Evolutionary conservation across 306 rosid species (phyloP).

Genomic region (Inga oerstediana): DNA sequence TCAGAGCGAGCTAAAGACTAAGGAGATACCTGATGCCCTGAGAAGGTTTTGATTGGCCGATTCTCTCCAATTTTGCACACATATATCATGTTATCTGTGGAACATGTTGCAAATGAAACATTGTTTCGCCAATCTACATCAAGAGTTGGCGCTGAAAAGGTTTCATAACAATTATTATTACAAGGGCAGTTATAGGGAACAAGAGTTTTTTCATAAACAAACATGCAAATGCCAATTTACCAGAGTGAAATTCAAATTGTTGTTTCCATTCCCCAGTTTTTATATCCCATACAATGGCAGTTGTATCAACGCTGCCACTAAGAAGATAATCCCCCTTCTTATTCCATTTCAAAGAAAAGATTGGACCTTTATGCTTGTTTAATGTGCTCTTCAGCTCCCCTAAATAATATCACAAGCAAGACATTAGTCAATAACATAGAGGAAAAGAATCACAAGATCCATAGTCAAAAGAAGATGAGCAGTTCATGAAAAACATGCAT

Average conservation of each 20-base stretch:
- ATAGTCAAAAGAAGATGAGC: not conserved
- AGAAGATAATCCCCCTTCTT: slow-evolving; percentile 79
- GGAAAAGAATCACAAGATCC: slow-evolving; percentile 3
- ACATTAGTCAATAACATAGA: not conserved
- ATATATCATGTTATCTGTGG: slow-evolving; percentile 63
- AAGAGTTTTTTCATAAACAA: slow-evolving; percentile 3
- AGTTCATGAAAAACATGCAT: slow-evolving; percentile 17
- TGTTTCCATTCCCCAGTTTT: slow-evolving; percentile 70
- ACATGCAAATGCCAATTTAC: slow-evolving; percentile 32
- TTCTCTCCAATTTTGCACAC: slow-evolving; percentile 72
- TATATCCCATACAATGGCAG: slow-evolving; percentile 72
- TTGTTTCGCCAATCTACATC: slow-evolving; percentile 73
- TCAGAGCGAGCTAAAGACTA: slow-evolving; percentile 5
- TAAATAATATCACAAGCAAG: slow-evolving; percentile 33
- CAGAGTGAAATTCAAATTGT: slow-evolving; percentile 72
- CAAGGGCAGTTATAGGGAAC: not conserved
- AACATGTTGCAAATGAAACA: slow-evolving; percentile 67
- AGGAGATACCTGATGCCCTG: slow-evolving; percentile 64
- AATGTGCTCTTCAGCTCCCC: slow-evolving; percentile 60
- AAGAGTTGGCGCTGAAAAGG: slow-evolving; percentile 64
- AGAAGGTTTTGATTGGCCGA: slow-evolving; percentile 61
- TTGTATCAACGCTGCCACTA: slow-evolving; percentile 65
- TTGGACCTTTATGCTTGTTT: slow-evolving; percentile 68
- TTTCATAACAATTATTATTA: slow-evolving; percentile 18
- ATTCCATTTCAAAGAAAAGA: slow-evolving; percentile 71